Percentiles rank a stretch among this genome's conserved stretches.
Conservation (phyloP, 2,329 filamentous ascomycete genomes). For the Claviceps pazoutovae region DNA sequence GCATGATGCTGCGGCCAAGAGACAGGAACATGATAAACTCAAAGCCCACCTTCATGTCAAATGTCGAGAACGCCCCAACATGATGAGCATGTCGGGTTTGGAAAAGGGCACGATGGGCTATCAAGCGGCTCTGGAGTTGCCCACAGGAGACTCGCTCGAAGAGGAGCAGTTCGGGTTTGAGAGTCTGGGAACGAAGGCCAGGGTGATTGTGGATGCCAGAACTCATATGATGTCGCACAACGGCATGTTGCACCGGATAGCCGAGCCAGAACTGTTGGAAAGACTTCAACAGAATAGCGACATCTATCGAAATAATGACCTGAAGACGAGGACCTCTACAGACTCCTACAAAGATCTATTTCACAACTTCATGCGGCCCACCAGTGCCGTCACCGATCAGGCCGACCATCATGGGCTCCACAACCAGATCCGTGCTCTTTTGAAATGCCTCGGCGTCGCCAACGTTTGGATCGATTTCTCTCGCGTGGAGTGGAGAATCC, state of each 20-base stretch:
- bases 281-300: conserved; percentile 42
- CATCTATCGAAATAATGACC: conserved; percentile 39
- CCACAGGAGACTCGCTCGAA: conserved; percentile 48
- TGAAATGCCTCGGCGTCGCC: conserved; percentile 49
- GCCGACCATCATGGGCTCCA: conserved; percentile 48
- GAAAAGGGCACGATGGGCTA: conserved; percentile 60
- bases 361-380: conserved; percentile 42
- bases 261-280: conserved; percentile 44
- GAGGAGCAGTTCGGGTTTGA: conserved; percentile 49
- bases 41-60: conserved; percentile 45
- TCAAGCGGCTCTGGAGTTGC: conserved; percentile 51
- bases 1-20: conserved; percentile 29
- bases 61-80: conserved; percentile 50
- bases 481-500: conserved; percentile 60
- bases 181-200: conserved; percentile 38
- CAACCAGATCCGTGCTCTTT: conserved; percentile 55
- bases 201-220: conserved; percentile 42
- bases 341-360: conserved; percentile 52
- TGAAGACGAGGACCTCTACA: conserved; percentile 35
- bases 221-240: conserved; percentile 39
- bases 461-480: conserved; percentile 66
- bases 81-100: conserved; percentile 58
- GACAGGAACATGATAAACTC: conserved; percentile 28
- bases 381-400: conserved; percentile 40
- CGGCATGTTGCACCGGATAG: conserved; percentile 40